Conservation (phyloP, 2,329 filamentous ascomycete genomes). For the Aspergillus sp. region DNA sequence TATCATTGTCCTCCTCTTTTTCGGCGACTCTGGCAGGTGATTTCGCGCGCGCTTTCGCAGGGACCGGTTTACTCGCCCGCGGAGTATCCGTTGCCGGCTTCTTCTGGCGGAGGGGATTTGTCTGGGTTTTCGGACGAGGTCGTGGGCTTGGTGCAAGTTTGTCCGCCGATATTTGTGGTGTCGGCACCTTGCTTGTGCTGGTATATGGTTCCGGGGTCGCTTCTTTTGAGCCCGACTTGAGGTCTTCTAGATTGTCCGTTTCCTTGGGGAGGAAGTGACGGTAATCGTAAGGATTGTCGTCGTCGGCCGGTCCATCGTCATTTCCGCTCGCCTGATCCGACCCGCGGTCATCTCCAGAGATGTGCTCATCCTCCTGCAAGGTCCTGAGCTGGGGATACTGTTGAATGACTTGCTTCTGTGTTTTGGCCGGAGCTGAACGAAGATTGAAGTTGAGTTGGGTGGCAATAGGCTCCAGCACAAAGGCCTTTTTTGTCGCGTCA, state of each 20-base stretch:
- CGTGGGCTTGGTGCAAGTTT: constrained; percentile 28
- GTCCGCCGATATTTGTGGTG: constrained; percentile 32
- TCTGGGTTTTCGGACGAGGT: constrained; percentile 28
- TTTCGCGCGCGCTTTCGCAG: constrained; percentile 24
- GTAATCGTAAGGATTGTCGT: constrained; percentile 50
- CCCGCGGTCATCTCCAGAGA: constrained; percentile 33
- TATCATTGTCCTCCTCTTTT: neutral
- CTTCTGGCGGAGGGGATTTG: constrained; percentile 35
- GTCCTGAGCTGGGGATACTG: constrained; percentile 65
- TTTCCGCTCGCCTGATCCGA: constrained; percentile 35
- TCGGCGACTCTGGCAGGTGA: constrained; percentile 18
- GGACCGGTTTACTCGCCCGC: constrained; percentile 17
- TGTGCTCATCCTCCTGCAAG: constrained; percentile 36
- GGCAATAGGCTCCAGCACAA: constrained; percentile 78
- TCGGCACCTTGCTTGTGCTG: constrained; percentile 32
- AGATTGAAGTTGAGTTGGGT: constrained; percentile 89
- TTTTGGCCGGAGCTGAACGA: constrained; percentile 65
- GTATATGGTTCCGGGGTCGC: constrained; percentile 38
- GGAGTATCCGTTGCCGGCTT: constrained; percentile 24
- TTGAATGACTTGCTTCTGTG: constrained; percentile 63
- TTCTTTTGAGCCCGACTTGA: constrained; percentile 35
- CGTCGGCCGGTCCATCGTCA: constrained; percentile 46
- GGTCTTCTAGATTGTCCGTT: constrained; percentile 37
- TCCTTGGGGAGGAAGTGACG: constrained; percentile 49
- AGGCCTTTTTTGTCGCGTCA: constrained; percentile 70